Evolutionary conservation across 2,329 filamentous ascomycete species (phyloP), one percentile per base, ranked within the genome.

Genomic region (Cercospora sp.): DNA sequence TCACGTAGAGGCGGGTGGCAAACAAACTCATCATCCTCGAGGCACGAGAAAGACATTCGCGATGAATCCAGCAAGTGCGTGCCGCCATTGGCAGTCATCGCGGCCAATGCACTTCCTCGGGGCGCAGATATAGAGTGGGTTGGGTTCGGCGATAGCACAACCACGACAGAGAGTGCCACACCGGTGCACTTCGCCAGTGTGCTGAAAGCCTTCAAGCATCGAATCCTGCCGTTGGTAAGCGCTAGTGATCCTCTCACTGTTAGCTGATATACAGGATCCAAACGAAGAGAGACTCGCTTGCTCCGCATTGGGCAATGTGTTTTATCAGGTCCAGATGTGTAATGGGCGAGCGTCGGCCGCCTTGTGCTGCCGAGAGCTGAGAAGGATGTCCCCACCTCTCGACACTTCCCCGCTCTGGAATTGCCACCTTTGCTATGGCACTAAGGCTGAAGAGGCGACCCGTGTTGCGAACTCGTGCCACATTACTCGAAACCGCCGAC

Each of bases 101-200:
- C 95, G 75, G 91, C 97, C 1, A 85, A 89, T 53, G 87, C 89
- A 71, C 83, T 99, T 12, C 95, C 95, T 1, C 87, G 92, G 20
- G 83, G 82, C 16, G 90, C 90, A 30, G 84, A 84, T 42, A 87
- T 97, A 10, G 95, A 99, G 81, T 99, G 94, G 94, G 72, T 75
- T 20, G 73, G 70, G 6, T 68, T 55, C 33, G 68, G 70, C 20
- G 63, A 64, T n/a, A 64, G 59, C 8, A 31, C 59, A 9, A 28
- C n/a, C 7, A 6, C 23, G 5, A 26, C 42, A 30, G 30, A 55
- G 16, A 6, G 16, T 18, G 31, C 20, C 16, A 42, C 72, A 33
- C 67, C 64, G 31, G 51, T 58, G 23, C 73, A 74, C 64, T 62
- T 75, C 6, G 59, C 58, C 12, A 65, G 69, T 39, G 58, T 76